Conservation (phyloP, 2,329 filamentous ascomycete genomes). For the Diplodia mutila region DNA sequence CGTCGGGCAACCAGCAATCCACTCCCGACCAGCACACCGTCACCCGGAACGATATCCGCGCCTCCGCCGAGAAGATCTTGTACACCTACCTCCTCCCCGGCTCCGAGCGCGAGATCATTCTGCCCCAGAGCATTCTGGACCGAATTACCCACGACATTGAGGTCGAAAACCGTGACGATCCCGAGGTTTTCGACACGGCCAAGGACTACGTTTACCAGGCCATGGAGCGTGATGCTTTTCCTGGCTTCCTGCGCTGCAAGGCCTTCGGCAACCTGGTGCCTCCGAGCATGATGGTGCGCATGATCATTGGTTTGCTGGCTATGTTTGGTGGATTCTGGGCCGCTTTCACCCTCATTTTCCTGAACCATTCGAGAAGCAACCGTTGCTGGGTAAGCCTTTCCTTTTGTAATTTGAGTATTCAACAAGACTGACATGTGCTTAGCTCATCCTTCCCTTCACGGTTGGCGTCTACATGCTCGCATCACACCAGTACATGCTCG, state of each 20-base stretch:
- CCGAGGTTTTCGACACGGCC: conserved; percentile 93
- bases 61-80: conserved; percentile 97
- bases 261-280: conserved; percentile 95
- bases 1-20: conserved; percentile 36
- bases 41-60: conserved; percentile 84
- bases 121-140: conserved; percentile 83
- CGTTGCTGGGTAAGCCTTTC: conserved; percentile 76
- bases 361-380: conserved; percentile 72
- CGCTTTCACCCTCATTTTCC: conserved; percentile 89
- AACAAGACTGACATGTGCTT: conserved; percentile 34
- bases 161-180: conserved; percentile 88
- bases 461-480: conserved; percentile 85
- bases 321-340: conserved; percentile 96
- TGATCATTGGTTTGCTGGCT: conserved; percentile 81
- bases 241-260: conserved; percentile 92
- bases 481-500: conserved; percentile 94
- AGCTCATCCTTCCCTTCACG: conserved; percentile 87
- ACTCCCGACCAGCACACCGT: conserved; percentile 72
- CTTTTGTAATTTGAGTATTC: neutral
- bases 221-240: conserved; percentile 99
- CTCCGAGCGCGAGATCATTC: conserved; percentile 93
- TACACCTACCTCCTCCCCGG: conserved; percentile 95
- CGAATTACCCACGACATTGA: conserved; percentile 89
- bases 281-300: conserved; percentile 80
- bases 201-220: conserved; percentile 99